Percentiles rank a stretch among this genome's conserved stretches.
Evolutionary conservation across 164 flowering plant genomes (phyloP).

Genomic region (Umbellularia californica): DNA sequence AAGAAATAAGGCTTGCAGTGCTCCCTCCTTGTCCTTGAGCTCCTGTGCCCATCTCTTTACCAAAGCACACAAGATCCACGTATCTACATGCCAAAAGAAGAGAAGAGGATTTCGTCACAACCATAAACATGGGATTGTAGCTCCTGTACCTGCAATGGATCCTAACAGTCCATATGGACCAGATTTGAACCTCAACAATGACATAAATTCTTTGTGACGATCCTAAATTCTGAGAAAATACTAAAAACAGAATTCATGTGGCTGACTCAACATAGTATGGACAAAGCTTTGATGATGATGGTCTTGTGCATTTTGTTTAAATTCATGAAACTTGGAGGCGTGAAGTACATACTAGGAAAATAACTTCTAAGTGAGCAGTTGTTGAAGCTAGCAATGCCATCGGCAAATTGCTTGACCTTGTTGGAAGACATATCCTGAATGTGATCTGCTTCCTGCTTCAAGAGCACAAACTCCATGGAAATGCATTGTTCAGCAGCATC

Average conservation of each 20-base stretch:
- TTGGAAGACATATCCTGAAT: conserved; percentile 31
- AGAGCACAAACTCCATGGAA: conserved; percentile 58
- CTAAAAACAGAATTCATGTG: too few species aligned
- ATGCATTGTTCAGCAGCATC: conserved; percentile 78
- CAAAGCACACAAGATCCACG: conserved; percentile 42
- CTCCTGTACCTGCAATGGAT: too few species aligned
- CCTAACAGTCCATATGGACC: too few species aligned
- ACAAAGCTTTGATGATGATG: too few species aligned
- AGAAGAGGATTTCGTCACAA: not conserved
- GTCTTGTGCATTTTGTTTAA: too few species aligned
- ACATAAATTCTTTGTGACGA: too few species aligned
- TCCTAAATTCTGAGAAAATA: too few species aligned
- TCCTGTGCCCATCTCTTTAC: conserved; percentile 71
- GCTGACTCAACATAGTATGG: too few species aligned
- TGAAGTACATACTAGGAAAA: conserved; percentile 47
- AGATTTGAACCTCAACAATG: too few species aligned
- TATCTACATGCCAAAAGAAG: conserved; percentile 40
- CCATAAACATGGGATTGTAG: not conserved
- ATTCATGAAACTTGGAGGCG: too few species aligned
- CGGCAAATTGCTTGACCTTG: conserved; percentile 36
- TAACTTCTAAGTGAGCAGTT: conserved; percentile 57
- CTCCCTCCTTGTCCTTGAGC: conserved; percentile 58
- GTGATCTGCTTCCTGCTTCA: conserved; percentile 52
- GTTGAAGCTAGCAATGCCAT: conserved; percentile 57
- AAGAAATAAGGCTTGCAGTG: conserved; percentile 52